phyloP scores from a whole-genome alignment of 371 early-diverging fungal species.

The Apophysomyces elegans region DNA sequence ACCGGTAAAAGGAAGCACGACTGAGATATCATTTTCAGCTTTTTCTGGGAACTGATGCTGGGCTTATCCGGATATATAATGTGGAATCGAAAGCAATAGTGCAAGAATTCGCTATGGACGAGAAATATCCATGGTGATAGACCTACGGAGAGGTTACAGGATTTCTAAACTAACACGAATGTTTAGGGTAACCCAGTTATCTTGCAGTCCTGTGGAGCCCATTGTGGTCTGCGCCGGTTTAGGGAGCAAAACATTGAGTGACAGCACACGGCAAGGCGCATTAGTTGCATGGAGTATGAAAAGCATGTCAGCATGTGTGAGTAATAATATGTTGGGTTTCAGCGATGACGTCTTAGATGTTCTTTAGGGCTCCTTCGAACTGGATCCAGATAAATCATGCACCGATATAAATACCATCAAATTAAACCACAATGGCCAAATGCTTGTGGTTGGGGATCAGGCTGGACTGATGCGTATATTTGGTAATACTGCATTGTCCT shows the following conservation, averaged over 20 bases:
- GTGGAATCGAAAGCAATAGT: slow-evolving; percentile 61
- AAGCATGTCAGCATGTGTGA: slow-evolving; percentile 59
- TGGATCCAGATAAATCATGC: slow-evolving; percentile 29
- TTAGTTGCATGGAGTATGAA: slow-evolving; percentile 67
- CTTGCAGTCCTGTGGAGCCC: slow-evolving; percentile 65
- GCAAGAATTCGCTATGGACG: slow-evolving; percentile 61
- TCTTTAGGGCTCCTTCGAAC: slow-evolving; percentile 34
- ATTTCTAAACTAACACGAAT: background rate
- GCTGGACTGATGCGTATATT: slow-evolving; percentile 61
- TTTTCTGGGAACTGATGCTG: slow-evolving; percentile 62
- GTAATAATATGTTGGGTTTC: background rate
- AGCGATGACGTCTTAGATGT: background rate
- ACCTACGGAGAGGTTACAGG: background rate
- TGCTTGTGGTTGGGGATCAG: slow-evolving; percentile 62
- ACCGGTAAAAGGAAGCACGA: background rate
- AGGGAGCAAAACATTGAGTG: slow-evolving; percentile 28
- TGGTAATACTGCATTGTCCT: slow-evolving; percentile 34
- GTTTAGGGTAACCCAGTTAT: slow-evolving; percentile 55
- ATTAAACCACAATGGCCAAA: slow-evolving; percentile 70
- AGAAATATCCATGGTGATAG: slow-evolving; percentile 54
- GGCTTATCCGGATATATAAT: slow-evolving; percentile 61
- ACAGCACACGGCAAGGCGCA: slow-evolving; percentile 39
- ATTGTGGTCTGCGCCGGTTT: slow-evolving; percentile 59
- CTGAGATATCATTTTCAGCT: slow-evolving; percentile 32
- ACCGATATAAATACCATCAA: slow-evolving; percentile 57